Conservation (phyloP, 768 basidiomycete genomes). For the Boletus insuetus region DNA sequence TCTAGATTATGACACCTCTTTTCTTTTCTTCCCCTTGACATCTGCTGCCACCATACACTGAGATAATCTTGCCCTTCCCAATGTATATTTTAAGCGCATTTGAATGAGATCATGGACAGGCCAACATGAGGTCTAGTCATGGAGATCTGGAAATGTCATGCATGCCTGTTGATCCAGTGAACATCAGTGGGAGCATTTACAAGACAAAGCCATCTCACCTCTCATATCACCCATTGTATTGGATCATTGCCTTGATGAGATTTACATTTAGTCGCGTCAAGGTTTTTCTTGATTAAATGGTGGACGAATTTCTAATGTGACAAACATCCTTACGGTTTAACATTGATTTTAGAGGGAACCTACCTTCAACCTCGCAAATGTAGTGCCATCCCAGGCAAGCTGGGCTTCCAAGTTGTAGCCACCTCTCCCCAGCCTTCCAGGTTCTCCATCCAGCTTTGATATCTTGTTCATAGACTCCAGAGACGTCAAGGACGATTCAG, state of each 20-base stretch:
- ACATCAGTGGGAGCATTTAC: no score
- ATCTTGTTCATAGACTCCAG: not conserved
- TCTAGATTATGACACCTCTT: no score
- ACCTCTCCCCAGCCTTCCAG: constrained; percentile 1
- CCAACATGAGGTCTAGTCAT: not conserved
- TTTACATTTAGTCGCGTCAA: not conserved
- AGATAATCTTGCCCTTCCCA: not conserved
- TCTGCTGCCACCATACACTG: not conserved
- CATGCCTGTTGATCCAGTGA: not conserved
- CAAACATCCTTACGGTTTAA: no score
- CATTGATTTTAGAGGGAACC: not conserved
- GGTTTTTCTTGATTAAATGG: not conserved
- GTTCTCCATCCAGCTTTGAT: constrained; percentile 5
- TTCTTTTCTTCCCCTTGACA: no score
- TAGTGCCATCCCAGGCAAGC: not conserved
- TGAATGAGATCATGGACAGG: not conserved
- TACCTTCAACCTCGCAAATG: not conserved
- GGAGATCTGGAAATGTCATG: not conserved
- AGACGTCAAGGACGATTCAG: no score
- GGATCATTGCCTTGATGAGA: not conserved
- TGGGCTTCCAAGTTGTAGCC: constrained; percentile 8
- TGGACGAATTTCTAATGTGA: constrained; percentile 2
- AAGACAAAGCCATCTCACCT: not conserved
- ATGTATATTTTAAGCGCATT: not conserved
- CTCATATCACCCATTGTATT: not conserved